A percentile compares a stretch with the other conserved stretches of the same genome.
Evolutionary conservation across 2,329 filamentous ascomycete species (phyloP).

Genomic region (Aspergillus neoniger): DNA sequence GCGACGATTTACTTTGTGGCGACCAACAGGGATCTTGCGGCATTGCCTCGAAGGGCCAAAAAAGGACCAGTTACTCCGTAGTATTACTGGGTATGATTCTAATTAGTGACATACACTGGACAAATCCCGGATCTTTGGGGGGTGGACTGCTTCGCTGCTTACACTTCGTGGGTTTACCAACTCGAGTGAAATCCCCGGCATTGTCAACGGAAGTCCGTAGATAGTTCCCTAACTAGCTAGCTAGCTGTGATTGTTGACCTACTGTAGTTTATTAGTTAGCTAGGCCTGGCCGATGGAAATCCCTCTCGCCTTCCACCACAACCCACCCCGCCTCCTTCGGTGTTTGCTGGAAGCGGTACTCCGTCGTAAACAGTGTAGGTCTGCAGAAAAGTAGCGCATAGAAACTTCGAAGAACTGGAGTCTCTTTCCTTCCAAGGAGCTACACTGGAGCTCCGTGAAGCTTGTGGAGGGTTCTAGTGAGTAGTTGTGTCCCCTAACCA

Average conservation of each 20-base stretch:
- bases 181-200: background rate
- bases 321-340: background rate
- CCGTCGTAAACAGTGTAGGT: too few species aligned
- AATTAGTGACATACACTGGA: background rate
- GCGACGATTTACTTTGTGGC: background rate
- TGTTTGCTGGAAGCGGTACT: background rate
- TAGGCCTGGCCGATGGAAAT: background rate
- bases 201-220: constrained; percentile 1
- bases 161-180: background rate
- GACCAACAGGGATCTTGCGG: background rate
- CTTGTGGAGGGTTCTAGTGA: background rate
- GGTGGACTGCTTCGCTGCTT: background rate
- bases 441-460: background rate
- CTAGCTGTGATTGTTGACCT: too few species aligned
- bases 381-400: too few species aligned
- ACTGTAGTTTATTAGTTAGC: background rate
- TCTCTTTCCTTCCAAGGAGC: background rate
- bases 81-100: too few species aligned
- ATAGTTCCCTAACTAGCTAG: background rate
- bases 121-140: background rate
- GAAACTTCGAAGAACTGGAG: background rate
- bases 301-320: background rate
- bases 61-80: background rate
- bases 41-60: background rate
- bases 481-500: background rate